Percentiles rank a stretch among this genome's conserved stretches.
Conservation (phyloP, 371 early-diverging fungal species). For the Saksenaea vasiformis region DNA sequence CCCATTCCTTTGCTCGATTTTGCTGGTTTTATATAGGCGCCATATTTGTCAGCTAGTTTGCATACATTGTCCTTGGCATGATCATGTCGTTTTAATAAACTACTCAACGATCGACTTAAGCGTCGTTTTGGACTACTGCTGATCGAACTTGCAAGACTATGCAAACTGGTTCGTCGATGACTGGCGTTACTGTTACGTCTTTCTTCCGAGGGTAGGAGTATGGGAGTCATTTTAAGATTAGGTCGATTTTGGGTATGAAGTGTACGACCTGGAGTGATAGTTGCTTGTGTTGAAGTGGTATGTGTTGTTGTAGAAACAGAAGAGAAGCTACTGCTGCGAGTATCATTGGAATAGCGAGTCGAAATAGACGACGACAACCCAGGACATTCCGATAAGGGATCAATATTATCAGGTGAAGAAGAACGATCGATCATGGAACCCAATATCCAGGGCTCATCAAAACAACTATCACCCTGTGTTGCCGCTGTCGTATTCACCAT, state of each 20-base stretch:
- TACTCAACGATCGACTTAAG: background rate
- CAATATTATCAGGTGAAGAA: conserved; percentile 18
- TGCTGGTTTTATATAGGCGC: conserved; percentile 35
- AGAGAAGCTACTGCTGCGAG: conserved; percentile 32
- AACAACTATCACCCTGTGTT: background rate
- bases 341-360: conserved; percentile 20
- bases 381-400: conserved; percentile 15
- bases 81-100: background rate
- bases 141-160: background rate
- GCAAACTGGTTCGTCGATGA: background rate
- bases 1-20: conserved; percentile 29
- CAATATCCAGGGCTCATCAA: background rate
- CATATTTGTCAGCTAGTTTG: conserved; percentile 34
- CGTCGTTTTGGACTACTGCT: background rate
- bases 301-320: conserved; percentile 26
- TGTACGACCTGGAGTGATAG: background rate
- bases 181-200: background rate
- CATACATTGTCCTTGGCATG: conserved; percentile 2
- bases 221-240: background rate
- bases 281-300: background rate
- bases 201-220: background rate
- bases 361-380: conserved; percentile 21
- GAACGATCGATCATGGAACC: conserved; percentile 10
- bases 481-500: conserved; percentile 3
- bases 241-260: background rate